Evolutionary conservation across 345 rosid genomes (phyloP), one percentile per base, ranked within the genome.

Genomic region (Diplotaxis tenuifolia): DNA sequence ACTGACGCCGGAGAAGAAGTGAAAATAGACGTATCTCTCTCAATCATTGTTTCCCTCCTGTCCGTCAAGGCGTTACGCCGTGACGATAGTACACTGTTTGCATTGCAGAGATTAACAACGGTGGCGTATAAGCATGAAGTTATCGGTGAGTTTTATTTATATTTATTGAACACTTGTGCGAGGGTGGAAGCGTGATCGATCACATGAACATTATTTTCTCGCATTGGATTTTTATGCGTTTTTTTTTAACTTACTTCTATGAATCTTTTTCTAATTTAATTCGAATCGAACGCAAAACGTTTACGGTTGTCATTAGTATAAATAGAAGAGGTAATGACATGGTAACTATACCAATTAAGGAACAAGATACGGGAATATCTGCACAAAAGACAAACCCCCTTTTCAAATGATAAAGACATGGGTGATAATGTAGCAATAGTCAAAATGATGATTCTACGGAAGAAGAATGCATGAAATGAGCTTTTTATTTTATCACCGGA

Each of bases 1-100:
- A 93, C 81, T 89, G 98, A 12, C 96, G 90, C 36, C 97, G 93
- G 53, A 94, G 97, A 54, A 94, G 90, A 72, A 83, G 78, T 2
- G 97, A 91, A 57, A 64, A 64, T 36, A 15, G 65, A 19, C 12
- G 59, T 64, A 73, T 73, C 76, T 73, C 65, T 56, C 71, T 65
- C 77, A 64, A 64, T 72, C 76, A 72, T 23, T 32, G 47, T 54
- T 54, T 38, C 7, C 45, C 38, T 64, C 65, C 36, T 28, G 63
- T 54, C 25, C 5, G 27, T 65, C 40, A 73, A 31, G n/a, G 71
- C 28, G 52, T 4, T 73, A 73, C 59, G 45, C 15, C 45, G 42
- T 36, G 40, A 36, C 12, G 4, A 36, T 36, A 9, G 0, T 34
- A 9, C 40, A 9, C 10, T 34, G 40, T 34, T 34, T 38, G n/a